Base-by-base conservation (phyloP, 1,284 basidiomycete species). In the Pterulicium gracile region DNA sequence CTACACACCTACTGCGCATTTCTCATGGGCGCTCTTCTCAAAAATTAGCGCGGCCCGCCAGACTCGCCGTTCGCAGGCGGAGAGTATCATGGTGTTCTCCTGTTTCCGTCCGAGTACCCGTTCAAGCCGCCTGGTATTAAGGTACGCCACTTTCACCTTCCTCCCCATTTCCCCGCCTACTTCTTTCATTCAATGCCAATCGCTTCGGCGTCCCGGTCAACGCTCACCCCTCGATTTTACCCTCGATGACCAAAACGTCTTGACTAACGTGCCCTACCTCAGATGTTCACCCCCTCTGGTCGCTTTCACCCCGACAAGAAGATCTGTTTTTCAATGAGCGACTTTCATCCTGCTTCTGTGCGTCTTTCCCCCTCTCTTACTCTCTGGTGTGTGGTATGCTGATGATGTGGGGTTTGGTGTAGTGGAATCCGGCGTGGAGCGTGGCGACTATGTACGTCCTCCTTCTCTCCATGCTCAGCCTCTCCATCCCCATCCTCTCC, bases 91-190 rank as follows among this genome's bases (percentile, higher is more conserved):
- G 93, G 84, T n/a, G 79, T 86, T 19, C 73, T 90, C 27, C 64
- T 90, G 47, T 95, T 95, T 59, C 94, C 93, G 2, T 70, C 88
- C 19, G 93, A 96, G 64, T 97, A 93, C 61, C 88, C 90, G 41
- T 94, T 93, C 72, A 93, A 90, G 64, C 90, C 90, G 0, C 93
- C 93, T 51, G 93, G 93, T 48, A 95, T 97, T 70, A 97, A 96
- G 75, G 85, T 83, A 47, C 21, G 68, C 58, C 36, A 4, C 13
- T 43, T 7, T 43, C 27, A 34, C 27, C 10, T 34, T 10, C 27
- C 15, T 34, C 27, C 15, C 27, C 15, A 10, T 34, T n/a, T n/a
- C n/a, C n/a, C n/a, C n/a, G n/a, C n/a, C n/a, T n/a, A n/a, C n/a
- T n/a, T n/a, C n/a, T n/a, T n/a, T n/a, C n/a, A n/a, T n/a, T n/a